Percentiles rank a stretch among this genome's conserved stretches.
Evolutionary conservation across 1,284 basidiomycete species (phyloP).

Genomic region (Cryptococcus maquisensis): DNA sequence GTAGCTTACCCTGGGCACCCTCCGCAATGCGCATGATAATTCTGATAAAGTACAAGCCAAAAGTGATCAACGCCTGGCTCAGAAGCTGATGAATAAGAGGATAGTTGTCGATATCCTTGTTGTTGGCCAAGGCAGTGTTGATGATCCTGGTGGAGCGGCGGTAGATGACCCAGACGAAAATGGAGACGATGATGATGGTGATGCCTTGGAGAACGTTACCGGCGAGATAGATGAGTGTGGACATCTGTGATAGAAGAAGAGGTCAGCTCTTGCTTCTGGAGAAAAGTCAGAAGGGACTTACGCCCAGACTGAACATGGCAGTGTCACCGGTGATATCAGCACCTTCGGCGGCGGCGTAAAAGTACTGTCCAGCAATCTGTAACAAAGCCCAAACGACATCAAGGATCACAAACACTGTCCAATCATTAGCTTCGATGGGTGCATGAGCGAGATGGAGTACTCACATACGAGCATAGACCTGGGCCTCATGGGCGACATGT

Average conservation of each 20-base stretch:
- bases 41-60: constrained; percentile 27
- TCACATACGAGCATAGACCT: constrained; percentile 27
- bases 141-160: constrained; percentile 17
- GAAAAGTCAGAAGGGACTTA: constrained; percentile 5
- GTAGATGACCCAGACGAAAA: constrained; percentile 34
- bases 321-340: constrained; percentile 15
- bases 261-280: neutral
- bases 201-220: constrained; percentile 26
- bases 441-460: constrained; percentile 4
- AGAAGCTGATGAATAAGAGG: constrained; percentile 20
- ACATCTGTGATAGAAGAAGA: constrained; percentile 20
- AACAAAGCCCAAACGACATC: constrained; percentile 27
- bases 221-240: constrained; percentile 26
- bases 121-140: constrained; percentile 3
- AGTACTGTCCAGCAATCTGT: constrained; percentile 30
- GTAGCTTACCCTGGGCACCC: constrained; percentile 26
- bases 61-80: constrained; percentile 18
- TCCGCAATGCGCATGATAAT: constrained; percentile 28
- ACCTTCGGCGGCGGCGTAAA: constrained; percentile 16
- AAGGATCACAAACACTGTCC: constrained; percentile 26
- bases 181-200: constrained; percentile 23
- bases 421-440: constrained; percentile 1
- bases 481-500: constrained; percentile 27
- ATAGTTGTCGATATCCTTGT: constrained; percentile 15
- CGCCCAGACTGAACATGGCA: constrained; percentile 24